phyloP scores from a whole-genome alignment of 495 filamentous ascomycete genomes.

The Aspergillus avenaceus region DNA sequence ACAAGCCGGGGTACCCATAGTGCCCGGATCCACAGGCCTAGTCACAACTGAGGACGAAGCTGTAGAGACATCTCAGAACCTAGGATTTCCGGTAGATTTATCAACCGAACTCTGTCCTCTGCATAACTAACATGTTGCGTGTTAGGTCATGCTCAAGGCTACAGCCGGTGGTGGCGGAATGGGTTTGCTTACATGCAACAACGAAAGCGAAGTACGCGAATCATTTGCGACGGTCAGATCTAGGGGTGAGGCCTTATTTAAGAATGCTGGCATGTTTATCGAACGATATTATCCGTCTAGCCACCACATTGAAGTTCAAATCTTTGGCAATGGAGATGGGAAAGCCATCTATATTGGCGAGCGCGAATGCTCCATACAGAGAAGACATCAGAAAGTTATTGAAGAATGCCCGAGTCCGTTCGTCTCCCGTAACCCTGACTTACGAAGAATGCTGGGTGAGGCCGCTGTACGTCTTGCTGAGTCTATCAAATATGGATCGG shows the following conservation, averaged over 20 bases:
- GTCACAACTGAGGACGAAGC: constrained; percentile 44
- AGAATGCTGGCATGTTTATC: constrained; percentile 44
- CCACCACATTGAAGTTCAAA: constrained; percentile 45
- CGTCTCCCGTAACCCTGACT: constrained; percentile 34
- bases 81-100: constrained; percentile 46
- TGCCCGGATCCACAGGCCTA: constrained; percentile 48
- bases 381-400: constrained; percentile 55
- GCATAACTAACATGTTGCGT: not conserved
- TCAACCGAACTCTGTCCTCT: not conserved
- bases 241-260: constrained; percentile 37
- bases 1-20: constrained; percentile 49
- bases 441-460: constrained; percentile 46
- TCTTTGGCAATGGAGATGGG: constrained; percentile 42
- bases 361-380: constrained; percentile 44
- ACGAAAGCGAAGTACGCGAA: constrained; percentile 32
- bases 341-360: constrained; percentile 40
- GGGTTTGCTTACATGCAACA: constrained; percentile 43
- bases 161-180: constrained; percentile 58
- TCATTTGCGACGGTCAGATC: constrained; percentile 33
- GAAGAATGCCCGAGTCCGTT: constrained; percentile 51
- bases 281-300: constrained; percentile 39
- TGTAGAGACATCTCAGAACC: constrained; percentile 29
- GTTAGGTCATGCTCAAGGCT: constrained; percentile 51
- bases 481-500: constrained; percentile 53
- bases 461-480: constrained; percentile 48